A percentile compares a stretch with the other conserved stretches of the same genome.
These are phyloP conservation scores for Aureobasidium uvarum DNA, from an alignment of 2,329 filamentous ascomycete species.

Conservation along the genomic window DNA sequence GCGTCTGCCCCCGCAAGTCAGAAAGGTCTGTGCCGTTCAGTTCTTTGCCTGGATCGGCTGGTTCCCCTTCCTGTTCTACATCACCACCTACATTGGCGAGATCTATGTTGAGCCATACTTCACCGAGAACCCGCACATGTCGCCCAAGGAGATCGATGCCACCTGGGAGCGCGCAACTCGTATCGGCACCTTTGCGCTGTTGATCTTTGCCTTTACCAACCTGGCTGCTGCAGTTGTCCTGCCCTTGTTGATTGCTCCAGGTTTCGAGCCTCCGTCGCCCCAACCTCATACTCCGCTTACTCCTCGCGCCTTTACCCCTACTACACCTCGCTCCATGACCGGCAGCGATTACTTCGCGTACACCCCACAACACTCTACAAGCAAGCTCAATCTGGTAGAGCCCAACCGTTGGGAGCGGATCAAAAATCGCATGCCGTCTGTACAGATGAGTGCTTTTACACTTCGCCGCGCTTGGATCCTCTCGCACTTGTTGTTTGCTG, in stretches of 20 bases:
- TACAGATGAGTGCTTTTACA: slow-evolving; percentile 80
- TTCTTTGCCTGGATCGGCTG: slow-evolving; percentile 87
- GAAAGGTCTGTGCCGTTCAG: slow-evolving; percentile 65
- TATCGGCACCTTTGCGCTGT: slow-evolving; percentile 81
- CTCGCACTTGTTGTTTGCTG: slow-evolving; percentile 78
- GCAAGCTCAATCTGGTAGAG: slow-evolving; percentile 29
- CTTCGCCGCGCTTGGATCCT: slow-evolving; percentile 84
- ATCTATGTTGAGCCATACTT: slow-evolving; percentile 86
- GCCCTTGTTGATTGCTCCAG: slow-evolving; percentile 80
- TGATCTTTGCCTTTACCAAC: slow-evolving; percentile 84
- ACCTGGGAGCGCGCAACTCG: slow-evolving; percentile 84
- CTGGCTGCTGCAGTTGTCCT: slow-evolving; percentile 77
- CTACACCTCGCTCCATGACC: slow-evolving; percentile 36
- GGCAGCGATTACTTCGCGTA: slow-evolving; percentile 34
- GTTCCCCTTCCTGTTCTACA: slow-evolving; percentile 87
- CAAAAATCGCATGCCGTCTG: slow-evolving; percentile 29
- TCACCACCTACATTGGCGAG: slow-evolving; percentile 88
- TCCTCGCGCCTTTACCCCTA: slow-evolving; percentile 34
- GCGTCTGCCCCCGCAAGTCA: slow-evolving; percentile 76
- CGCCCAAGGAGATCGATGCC: slow-evolving; percentile 69
- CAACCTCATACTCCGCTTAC: slow-evolving; percentile 43
- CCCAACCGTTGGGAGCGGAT: slow-evolving; percentile 31
- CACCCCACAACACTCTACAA: slow-evolving; percentile 26
- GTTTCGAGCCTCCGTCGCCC: slow-evolving; percentile 57
- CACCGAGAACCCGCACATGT: slow-evolving; percentile 72